Conservation (phyloP, 2,329 filamentous ascomycete species). For the Penicillium sumatraense region DNA sequence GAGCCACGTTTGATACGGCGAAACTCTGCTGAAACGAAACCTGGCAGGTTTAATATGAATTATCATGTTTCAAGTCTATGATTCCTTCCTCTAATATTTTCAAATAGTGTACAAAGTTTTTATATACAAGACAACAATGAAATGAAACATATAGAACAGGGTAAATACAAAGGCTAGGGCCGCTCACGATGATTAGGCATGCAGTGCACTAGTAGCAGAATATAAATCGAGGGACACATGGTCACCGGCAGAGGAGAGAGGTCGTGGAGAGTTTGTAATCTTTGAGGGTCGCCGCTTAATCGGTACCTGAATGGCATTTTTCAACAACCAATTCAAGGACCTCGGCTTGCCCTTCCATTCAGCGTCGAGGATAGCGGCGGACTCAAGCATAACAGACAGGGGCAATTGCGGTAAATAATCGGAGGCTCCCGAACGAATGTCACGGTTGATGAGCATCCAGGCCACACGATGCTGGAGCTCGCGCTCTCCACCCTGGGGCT, state of each 20-base stretch:
- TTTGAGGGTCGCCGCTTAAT: conserved; percentile 10
- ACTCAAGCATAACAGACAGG: conserved; percentile 40
- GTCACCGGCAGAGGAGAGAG: neutral
- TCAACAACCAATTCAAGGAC: conserved; percentile 34
- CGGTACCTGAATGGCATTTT: conserved; percentile 40
- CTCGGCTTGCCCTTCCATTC: conserved; percentile 34
- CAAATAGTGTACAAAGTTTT: conserved; percentile 15
- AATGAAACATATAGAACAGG: neutral
- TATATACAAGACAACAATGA: conserved; percentile 15
- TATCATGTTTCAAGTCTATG: conserved; percentile 8
- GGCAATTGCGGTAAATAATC: conserved; percentile 27
- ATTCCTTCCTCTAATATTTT: conserved; percentile 17
- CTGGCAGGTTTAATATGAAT: conserved; percentile 38
- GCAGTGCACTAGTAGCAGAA: conserved; percentile 26
- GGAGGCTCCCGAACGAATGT: conserved; percentile 29
- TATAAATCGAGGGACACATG: conserved; percentile 7
- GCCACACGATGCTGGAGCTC: conserved; percentile 33
- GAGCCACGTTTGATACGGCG: no score
- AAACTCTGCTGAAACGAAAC: no score
- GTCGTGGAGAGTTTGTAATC: neutral
- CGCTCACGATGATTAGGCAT: conserved; percentile 18
- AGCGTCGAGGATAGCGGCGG: conserved; percentile 38
- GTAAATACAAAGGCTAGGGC: conserved; percentile 18
- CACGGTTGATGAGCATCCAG: conserved; percentile 31
- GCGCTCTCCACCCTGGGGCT: conserved; percentile 26